A percentile compares a stretch with the other conserved stretches of the same genome.
Evolutionary conservation across 352 stramenopile species (phyloP).

Genomic region (Aphanomyces invadans): DNA sequence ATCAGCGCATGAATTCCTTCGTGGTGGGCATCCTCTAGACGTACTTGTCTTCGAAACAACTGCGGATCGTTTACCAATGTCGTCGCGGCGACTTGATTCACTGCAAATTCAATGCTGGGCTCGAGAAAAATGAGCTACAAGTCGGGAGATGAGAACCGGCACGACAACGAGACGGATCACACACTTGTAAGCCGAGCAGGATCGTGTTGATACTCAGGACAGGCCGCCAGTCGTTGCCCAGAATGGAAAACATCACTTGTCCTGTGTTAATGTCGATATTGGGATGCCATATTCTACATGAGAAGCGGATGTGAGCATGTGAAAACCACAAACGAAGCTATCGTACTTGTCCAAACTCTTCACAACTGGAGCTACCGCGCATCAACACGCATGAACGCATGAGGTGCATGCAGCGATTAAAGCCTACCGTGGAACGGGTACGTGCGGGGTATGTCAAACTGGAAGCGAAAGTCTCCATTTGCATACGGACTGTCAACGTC

Average conservation of each 20-base stretch:
- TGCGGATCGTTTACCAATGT: slow-evolving; percentile 41
- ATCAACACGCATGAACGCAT: not conserved
- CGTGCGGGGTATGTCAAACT: slow-evolving; percentile 79
- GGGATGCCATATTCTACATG: slow-evolving; percentile 69
- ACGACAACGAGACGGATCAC: not conserved
- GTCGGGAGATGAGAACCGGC: not conserved
- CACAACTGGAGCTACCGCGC: slow-evolving; percentile 64
- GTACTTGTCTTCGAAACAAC: slow-evolving; percentile 23
- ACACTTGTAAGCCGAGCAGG: slow-evolving; percentile 70
- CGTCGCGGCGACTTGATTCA: slow-evolving; percentile 49
- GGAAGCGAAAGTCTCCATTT: slow-evolving; percentile 82
- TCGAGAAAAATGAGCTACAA: slow-evolving; percentile 72
- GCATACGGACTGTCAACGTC: slow-evolving; percentile 65
- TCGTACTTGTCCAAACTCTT: slow-evolving; percentile 57
- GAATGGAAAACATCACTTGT: slow-evolving; percentile 80
- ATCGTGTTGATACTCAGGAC: slow-evolving; percentile 83
- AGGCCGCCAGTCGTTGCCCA: slow-evolving; percentile 75
- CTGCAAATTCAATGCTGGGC: slow-evolving; percentile 54
- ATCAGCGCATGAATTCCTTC: not conserved
- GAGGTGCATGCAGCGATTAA: not conserved
- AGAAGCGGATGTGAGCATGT: not conserved
- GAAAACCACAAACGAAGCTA: not conserved
- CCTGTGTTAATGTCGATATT: slow-evolving; percentile 70
- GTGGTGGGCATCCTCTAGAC: not conserved
- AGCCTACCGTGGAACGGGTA: slow-evolving; percentile 76